Evolutionary conservation across 768 basidiomycete species (phyloP).

Genomic region (Ramaria rubella): DNA sequence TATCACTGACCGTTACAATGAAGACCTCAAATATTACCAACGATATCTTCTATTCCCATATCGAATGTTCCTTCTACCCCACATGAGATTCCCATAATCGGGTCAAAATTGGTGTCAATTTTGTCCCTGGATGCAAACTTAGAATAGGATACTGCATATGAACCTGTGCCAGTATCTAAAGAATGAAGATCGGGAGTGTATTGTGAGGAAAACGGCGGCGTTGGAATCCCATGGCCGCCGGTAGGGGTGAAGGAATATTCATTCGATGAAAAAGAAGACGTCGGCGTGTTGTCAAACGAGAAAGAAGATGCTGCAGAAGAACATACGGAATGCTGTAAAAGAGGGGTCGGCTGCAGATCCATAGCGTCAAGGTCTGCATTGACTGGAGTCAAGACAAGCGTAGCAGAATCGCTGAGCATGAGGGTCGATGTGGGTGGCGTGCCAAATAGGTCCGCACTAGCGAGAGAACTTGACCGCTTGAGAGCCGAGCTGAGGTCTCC

Average conservation of each 20-base stretch:
- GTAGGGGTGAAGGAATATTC: constrained; percentile 10
- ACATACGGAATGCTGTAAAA: neutral
- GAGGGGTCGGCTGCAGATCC: constrained; percentile 4
- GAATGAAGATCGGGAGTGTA: neutral
- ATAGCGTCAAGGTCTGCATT: constrained; percentile 10
- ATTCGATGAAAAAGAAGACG: constrained; percentile 2
- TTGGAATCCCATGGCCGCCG: neutral
- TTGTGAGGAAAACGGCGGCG: constrained; percentile 1
- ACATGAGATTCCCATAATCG: neutral
- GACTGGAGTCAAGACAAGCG: constrained; percentile 5
- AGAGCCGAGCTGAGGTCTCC: constrained; percentile 2
- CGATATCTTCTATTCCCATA: constrained; percentile 7
- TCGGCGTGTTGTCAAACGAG: constrained; percentile 2
- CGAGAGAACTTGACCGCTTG: constrained; percentile 3
- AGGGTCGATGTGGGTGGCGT: neutral
- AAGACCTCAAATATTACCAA: neutral
- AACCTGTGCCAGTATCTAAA: neutral
- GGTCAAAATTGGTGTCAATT: neutral
- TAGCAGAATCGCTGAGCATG: constrained; percentile 7
- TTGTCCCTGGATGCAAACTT: neutral
- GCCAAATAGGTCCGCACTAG: neutral
- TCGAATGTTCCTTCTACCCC: constrained; percentile 10
- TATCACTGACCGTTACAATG: neutral
- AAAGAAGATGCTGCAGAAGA: neutral
- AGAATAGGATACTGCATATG: neutral